These are phyloP conservation scores for Anisodus tanguticus DNA, from an alignment of 257 asterid species.

Conservation along the genomic window DNA sequence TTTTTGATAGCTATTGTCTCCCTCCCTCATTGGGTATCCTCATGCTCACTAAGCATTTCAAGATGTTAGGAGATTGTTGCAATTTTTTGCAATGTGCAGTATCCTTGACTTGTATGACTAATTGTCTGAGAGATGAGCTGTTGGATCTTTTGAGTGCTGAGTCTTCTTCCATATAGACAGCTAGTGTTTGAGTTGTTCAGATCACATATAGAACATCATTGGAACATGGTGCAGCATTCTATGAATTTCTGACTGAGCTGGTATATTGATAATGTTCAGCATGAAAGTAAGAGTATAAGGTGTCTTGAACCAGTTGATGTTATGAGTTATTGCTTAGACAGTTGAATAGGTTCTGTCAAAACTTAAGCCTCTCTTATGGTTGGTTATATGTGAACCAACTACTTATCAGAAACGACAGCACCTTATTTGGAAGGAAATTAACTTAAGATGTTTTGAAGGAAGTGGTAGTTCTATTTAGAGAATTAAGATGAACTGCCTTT, in stretches of 20 bases:
- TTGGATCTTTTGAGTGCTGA: background rate
- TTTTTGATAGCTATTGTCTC: too few relatives aligned
- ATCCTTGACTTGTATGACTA: background rate
- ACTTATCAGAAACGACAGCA: background rate
- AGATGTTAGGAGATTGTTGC: background rate
- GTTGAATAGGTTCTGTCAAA: background rate
- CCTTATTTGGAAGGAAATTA: background rate
- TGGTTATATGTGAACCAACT: background rate
- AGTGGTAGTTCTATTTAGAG: background rate
- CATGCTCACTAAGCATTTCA: background rate
- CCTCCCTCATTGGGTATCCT: too few relatives aligned
- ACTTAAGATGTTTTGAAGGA: background rate
- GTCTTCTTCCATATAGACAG: background rate
- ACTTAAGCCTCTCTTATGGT: background rate
- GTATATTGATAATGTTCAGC: background rate
- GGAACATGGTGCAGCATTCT: background rate
- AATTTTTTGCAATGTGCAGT: background rate
- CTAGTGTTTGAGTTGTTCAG: background rate
- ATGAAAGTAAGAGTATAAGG: background rate
- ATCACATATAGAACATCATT: background rate
- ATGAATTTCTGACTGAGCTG: constrained; percentile 3
- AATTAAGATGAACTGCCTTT: background rate
- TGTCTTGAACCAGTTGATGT: background rate
- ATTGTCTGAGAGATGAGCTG: constrained; percentile 1
- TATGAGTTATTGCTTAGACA: background rate